Base-by-base conservation (phyloP, 257 asterid species). In the Echium plantagineum region DNA sequence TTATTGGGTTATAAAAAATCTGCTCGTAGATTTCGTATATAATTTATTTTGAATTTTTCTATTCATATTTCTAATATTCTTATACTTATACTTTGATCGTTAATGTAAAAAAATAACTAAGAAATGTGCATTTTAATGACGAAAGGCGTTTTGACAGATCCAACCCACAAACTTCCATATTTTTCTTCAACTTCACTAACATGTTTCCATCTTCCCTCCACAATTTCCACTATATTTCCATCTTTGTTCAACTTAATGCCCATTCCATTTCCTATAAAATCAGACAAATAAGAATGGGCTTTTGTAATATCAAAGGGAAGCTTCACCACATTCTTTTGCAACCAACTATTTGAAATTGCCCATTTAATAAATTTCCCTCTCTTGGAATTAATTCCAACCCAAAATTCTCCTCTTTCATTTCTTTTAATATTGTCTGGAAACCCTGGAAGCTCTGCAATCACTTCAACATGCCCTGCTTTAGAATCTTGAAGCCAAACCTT, bases 181-280 rank as follows among this genome's bases (percentile, higher is more conserved):
- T 67, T 77, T 78, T 85, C 91, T 75, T 87, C 94, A 5, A 78
- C 84, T 67, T 87, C 94, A 59, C 94, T 87, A 15, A 87, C 67
- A 61, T 80, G 78, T 73, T 74, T 78, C 82, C 82, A 51, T 0
- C 72, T 78, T 68, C 79, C 95, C 68, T 87, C 95, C 46, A 87
- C 42, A 58, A 82, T 85, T 68, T 63, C 73, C 78, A 84, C 57
- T 35, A 84, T 57, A 10, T 74, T 57, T 0, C 95, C 94, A 9
- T 82, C 81, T 19, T 67, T 70, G 42, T 85, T 73, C 12, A 87
- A 71, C 76, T 79, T 82, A 15, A 87, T 57, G 2, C 81, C 91
- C 26, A 77, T 77, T 21, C 89, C 94, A 21, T 84, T 88, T 20
- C 86, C 76, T 65, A 72, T 71, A 16, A 94, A 83, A 56, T 89